phyloP scores from a whole-genome alignment of 139 green algal genomes.

The Gonium pectorale region DNA sequence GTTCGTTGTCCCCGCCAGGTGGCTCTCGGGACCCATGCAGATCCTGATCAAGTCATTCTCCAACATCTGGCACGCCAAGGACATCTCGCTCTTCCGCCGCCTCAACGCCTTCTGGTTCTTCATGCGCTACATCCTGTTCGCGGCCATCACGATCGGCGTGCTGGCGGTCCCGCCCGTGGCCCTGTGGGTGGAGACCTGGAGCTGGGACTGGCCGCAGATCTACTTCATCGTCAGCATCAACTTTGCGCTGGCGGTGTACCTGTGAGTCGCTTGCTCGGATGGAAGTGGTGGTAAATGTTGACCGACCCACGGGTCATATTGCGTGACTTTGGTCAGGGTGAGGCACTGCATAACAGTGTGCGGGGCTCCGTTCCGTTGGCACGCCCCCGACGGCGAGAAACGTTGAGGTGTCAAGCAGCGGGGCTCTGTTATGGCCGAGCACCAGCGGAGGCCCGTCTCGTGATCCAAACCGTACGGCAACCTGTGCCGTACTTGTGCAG shows the following conservation, averaged over 20 bases:
- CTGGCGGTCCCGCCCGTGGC: conserved; percentile 57
- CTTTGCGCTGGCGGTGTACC: conserved; percentile 64
- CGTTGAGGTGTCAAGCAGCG: no score
- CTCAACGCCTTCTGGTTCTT: conserved; percentile 78
- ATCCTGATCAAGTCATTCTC: conserved; percentile 72
- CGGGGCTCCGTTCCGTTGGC: no score
- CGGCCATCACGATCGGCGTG: conserved; percentile 61
- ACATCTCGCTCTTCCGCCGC: conserved; percentile 58
- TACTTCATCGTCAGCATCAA: conserved; percentile 64
- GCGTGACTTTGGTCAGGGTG: no score
- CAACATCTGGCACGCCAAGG: conserved; percentile 33
- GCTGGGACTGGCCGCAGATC: conserved; percentile 57
- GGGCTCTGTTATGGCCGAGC: no score
- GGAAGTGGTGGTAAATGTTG: no score
- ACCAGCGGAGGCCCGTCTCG: no score
- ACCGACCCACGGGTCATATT: no score
- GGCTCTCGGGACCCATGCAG: conserved; percentile 69
- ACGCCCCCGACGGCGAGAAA: no score
- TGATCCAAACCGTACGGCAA: no score
- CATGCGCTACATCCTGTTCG: conserved; percentile 66
- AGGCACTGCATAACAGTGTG: no score
- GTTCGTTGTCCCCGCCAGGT: conserved; percentile 43
- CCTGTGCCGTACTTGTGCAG: no score
- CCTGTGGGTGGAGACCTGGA: conserved; percentile 57
- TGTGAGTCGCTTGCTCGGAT: conserved; percentile 58